Evolutionary conservation across 768 basidiomycete genomes (phyloP), one percentile per base, ranked within the genome.

Genomic region (Mycena alexandri): DNA sequence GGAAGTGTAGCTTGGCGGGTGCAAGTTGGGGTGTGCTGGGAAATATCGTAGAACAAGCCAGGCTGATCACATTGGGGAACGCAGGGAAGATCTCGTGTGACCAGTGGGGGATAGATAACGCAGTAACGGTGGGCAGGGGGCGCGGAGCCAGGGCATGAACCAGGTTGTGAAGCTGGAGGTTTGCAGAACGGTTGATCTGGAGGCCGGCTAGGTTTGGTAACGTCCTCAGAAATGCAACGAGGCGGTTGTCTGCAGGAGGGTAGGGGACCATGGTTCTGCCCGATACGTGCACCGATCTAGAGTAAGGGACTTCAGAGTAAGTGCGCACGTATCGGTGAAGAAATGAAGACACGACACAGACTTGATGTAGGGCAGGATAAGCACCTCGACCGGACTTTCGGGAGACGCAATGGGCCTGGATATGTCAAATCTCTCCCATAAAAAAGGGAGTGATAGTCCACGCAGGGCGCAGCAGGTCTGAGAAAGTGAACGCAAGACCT

Each of bases 211-310:
- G 54, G 34, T 56, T 64, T 1, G 63, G 63, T 2, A 64, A 29
- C 1, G 47, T 29, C 10, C 34, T 1, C 12, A 64, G 43, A 7
- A 64, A 51, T 29, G 48, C 13, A 4, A 64, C 33, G 24, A 42
- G 47, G 47, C 24, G 36, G 13, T 56, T 6, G 54, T 11, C 42
- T 57, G n/a, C 8, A 21, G 34, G 9, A n/a, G 7, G 11, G 10
- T 4, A 4, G 36, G 13, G 50, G 46, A 56, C 29, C 29, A 29
- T n/a, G 29, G 29, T 2, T 12, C 12, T 16, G 4, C 10, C 53
- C 41, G 63, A 64, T 19, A 48, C 12, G 63, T 64, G 63, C 6
- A 64, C 53, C 12, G 52, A 54, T 46, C 61, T 17, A 51, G 19
- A 3, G 16, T 25, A n/a, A 36, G 24, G 10, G n/a, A n/a, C n/a